phyloP scores from a whole-genome alignment of 1,284 basidiomycete species.

The Fistulinella cinereoalba region DNA sequence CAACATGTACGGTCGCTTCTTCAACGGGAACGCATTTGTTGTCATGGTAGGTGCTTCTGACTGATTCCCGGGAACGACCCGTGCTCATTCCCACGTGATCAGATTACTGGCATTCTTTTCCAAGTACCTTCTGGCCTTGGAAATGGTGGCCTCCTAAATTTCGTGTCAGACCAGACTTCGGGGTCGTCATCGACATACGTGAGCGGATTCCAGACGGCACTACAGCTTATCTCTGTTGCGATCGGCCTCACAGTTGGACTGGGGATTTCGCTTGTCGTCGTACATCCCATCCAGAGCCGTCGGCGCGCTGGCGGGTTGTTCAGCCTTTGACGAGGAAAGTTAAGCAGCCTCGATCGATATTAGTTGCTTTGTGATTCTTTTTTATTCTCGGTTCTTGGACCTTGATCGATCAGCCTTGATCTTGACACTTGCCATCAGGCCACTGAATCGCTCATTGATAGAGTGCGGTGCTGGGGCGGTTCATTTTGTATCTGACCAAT shows the following conservation, averaged over 20 bases:
- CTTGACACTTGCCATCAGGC: no score
- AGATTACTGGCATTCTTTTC: constrained; percentile 82
- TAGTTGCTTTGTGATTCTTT: no score
- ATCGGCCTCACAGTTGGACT: constrained; percentile 74
- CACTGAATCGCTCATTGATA: no score
- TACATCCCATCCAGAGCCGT: constrained; percentile 58
- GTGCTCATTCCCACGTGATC: not conserved
- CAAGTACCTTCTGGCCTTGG: constrained; percentile 87
- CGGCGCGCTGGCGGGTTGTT: constrained; percentile 54
- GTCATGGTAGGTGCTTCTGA: constrained; percentile 54
- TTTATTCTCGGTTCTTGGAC: no score
- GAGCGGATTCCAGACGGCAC: constrained; percentile 65
- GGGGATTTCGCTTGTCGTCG: constrained; percentile 54
- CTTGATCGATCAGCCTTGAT: no score
- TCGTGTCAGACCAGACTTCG: constrained; percentile 56
- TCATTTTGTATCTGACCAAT: no score
- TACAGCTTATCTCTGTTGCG: constrained; percentile 62
- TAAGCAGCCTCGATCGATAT: no score
- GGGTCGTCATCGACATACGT: constrained; percentile 52
- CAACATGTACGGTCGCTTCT: constrained; percentile 81
- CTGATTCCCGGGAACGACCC: not conserved
- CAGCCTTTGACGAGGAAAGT: constrained; percentile 21
- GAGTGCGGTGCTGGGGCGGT: no score
- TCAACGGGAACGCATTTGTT: constrained; percentile 75
- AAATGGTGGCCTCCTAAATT: constrained; percentile 79